These are phyloP conservation scores for Yamadazyma paraphyllophila DNA, from an alignment of 805 yeast genomes.

Conservation along the genomic window DNA sequence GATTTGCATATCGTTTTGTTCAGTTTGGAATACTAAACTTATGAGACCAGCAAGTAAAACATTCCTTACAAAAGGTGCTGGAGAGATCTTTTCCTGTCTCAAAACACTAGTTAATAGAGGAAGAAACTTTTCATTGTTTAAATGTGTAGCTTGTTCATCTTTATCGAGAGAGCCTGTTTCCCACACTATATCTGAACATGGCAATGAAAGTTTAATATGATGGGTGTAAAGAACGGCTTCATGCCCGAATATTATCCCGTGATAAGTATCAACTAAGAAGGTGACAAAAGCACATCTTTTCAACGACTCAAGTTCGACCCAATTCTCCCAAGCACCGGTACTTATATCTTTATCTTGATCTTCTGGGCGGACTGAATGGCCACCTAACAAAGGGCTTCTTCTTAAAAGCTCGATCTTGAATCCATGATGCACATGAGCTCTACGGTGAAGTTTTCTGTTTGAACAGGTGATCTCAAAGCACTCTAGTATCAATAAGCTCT, in stretches of 20 bases:
- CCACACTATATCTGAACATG: slow-evolving; percentile 23
- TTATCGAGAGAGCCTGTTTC: slow-evolving; percentile 11
- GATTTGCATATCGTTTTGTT: slow-evolving; percentile 17
- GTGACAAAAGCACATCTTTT: slow-evolving; percentile 30
- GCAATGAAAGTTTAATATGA: slow-evolving; percentile 22
- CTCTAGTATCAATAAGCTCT: slow-evolving; percentile 66
- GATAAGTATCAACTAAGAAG: slow-evolving; percentile 29
- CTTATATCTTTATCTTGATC: slow-evolving; percentile 5
- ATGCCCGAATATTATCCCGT: slow-evolving; percentile 31
- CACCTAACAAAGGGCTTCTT: slow-evolving; percentile 29
- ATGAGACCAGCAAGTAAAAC: slow-evolving; percentile 16
- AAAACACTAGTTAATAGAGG: slow-evolving; percentile 17
- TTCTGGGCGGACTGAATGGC: slow-evolving; percentile 10
- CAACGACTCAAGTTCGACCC: slow-evolving; percentile 32
- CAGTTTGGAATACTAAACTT: slow-evolving; percentile 16
- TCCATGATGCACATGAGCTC: slow-evolving; percentile 82
- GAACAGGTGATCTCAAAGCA: slow-evolving; percentile 68
- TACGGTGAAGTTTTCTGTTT: slow-evolving; percentile 62
- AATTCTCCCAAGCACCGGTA: slow-evolving; percentile 19
- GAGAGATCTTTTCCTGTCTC: slow-evolving; percentile 15
- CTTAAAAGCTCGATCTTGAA: slow-evolving; percentile 36
- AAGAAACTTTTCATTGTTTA: slow-evolving; percentile 19
- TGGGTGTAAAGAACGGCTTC: slow-evolving; percentile 19
- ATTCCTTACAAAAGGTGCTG: slow-evolving; percentile 16
- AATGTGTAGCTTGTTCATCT: not conserved